Evolutionary conservation across 2,329 filamentous ascomycete genomes (phyloP), one percentile per base, ranked within the genome.

Genomic region (Zymoseptoria brevis): DNA sequence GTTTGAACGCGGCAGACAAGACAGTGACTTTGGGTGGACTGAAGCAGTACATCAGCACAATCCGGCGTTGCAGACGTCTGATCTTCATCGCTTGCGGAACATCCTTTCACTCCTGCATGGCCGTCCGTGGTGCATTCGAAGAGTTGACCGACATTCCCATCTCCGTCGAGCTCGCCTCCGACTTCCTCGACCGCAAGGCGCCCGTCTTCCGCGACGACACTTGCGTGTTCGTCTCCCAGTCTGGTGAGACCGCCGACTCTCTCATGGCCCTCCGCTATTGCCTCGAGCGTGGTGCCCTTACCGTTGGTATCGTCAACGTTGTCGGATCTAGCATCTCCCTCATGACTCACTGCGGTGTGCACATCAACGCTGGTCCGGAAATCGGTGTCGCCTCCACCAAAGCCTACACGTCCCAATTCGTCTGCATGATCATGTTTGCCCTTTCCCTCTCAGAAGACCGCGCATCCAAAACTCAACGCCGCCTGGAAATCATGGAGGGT

Each of bases 381-480:
- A 97, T 99, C 65, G 94, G 94, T 86, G 94, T 99, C 66, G 94
- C 94, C 61, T 97, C 93, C 53, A 99, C 94, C 76, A 99, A 99
- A 83, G 94, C 94, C 48, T 99, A 99, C 80, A 99, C 94, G 13
- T 97, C 94, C 53, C 94, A 99, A 76, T 99, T 97, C 76, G 90
- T 99, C 72, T 96, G 94, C 75, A 96, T 99, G 91, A 89, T 97
- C 79, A 99, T 99, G 94, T 97, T 99, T 72, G 94, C 94, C 6
- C 82, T 99, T 64, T 96, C 92, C 29, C 84, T 99, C 60, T 94
- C 90, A 72, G 94, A 99, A 79, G 94, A 99, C 77, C 90, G 94
- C 69, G 90, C 92, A 50, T 96, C 91, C 68, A 99, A 99, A 85
- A 84, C 88, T 71, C 85, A 88, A 80, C 86, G 93, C 72, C 88